Conservation (phyloP, 306 rosid genomes). For the Gynostemma pentaphyllum region DNA sequence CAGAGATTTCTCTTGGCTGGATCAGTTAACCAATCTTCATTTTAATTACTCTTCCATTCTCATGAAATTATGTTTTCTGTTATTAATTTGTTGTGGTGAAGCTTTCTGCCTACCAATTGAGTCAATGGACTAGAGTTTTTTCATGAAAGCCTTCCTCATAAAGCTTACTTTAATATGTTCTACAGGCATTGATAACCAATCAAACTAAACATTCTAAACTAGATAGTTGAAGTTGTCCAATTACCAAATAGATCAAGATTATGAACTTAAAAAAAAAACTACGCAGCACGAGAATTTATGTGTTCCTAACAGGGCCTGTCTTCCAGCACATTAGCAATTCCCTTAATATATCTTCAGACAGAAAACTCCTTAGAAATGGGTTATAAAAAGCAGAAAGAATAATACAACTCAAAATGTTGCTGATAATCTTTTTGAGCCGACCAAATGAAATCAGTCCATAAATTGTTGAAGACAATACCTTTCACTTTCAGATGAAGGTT, state of each 20-base stretch:
- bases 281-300: no score
- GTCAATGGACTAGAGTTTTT: not conserved
- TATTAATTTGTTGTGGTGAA: not conserved
- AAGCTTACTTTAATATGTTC: not conserved
- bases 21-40: not conserved
- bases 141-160: not conserved
- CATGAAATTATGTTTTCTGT: not conserved
- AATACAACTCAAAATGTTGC: not conserved
- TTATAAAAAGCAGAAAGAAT: no score
- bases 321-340: no score
- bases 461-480: slow-evolving; percentile 39
- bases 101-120: not conserved
- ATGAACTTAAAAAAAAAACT: no score
- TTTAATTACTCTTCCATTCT: not conserved
- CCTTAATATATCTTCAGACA: no score
- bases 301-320: no score
- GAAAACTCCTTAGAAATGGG: no score
- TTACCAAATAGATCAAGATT: not conserved
- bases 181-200: not conserved
- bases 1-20: not conserved
- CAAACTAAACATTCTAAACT: not conserved
- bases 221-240: not conserved
- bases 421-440: not conserved
- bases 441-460: slow-evolving; percentile 3
- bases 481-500: slow-evolving; percentile 56